These are phyloP conservation scores for Zopfochytrium polystomum DNA, from an alignment of 371 early-diverging fungal genomes.

Conservation along the genomic window DNA sequence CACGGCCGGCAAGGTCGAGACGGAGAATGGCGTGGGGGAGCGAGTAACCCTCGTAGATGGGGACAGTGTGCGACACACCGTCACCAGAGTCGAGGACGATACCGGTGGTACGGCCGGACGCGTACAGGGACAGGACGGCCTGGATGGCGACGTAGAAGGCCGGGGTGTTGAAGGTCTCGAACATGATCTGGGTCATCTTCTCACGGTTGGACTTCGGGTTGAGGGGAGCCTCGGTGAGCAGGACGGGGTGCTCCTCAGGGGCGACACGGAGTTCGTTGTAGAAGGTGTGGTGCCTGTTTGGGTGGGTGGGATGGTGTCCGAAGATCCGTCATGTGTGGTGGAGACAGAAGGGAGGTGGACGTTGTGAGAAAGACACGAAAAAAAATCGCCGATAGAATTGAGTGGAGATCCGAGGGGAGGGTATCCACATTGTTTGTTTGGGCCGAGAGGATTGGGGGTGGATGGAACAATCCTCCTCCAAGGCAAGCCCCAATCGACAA, in stretches of 20 bases:
- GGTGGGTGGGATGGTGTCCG: constrained; percentile 98
- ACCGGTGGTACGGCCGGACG: constrained; percentile 99
- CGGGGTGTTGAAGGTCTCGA: constrained; percentile 97
- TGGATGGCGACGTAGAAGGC: constrained; percentile 99
- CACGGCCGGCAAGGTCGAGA: constrained; percentile 95
- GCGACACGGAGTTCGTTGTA: too few relatives aligned
- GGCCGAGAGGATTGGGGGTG: constrained; percentile 1
- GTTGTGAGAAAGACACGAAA: neutral
- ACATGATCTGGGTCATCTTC: constrained; percentile 99
- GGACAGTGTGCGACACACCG: constrained; percentile 99
- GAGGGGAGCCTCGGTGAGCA: too few relatives aligned
- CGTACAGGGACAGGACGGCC: constrained; percentile 95
- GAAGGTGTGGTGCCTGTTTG: constrained; percentile 99
- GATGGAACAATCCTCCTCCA: neutral
- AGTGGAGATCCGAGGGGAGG: neutral
- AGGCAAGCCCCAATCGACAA: neutral
- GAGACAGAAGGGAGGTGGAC: constrained; percentile 94
- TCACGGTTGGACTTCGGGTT: constrained; percentile 99
- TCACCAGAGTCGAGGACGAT: constrained; percentile 99
- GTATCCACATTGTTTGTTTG: constrained; percentile 3
- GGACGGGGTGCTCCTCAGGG: too few relatives aligned
- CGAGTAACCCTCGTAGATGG: too few relatives aligned
- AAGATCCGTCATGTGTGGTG: constrained; percentile 81
- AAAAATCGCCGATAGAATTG: neutral
- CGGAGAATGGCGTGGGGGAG: constrained; percentile 98